These are phyloP conservation scores for Globisporangium sylvaticum DNA, from an alignment of 352 stramenopile genomes.

Conservation along the genomic window DNA sequence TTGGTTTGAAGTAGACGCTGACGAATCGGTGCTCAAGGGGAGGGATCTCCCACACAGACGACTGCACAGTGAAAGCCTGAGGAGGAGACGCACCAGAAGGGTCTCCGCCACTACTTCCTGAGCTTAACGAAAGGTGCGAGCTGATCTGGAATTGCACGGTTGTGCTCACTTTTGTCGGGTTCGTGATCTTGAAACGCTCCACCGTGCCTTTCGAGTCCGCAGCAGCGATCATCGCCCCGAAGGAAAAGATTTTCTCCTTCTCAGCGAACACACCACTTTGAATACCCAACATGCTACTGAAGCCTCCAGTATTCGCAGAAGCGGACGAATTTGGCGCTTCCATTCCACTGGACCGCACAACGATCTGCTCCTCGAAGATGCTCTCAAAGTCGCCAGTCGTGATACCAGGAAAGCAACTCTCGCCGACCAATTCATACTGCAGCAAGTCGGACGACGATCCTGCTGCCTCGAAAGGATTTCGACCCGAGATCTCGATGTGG, in stretches of 20 bases:
- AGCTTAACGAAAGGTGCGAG: not conserved
- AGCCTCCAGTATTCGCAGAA: not conserved
- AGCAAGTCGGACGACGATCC: constrained; percentile 26
- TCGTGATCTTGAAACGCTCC: constrained; percentile 94
- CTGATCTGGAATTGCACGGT: constrained; percentile 82
- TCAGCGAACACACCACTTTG: constrained; percentile 81
- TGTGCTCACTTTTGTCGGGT: constrained; percentile 93
- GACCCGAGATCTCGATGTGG: constrained; percentile 71
- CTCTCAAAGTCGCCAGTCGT: constrained; percentile 79
- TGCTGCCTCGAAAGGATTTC: constrained; percentile 39
- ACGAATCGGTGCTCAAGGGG: constrained; percentile 93
- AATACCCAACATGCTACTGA: constrained; percentile 21
- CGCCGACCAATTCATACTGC: constrained; percentile 87
- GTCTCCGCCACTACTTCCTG: not conserved
- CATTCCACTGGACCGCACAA: constrained; percentile 75
- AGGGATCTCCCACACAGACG: constrained; percentile 90
- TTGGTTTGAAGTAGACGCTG: constrained; percentile 91
- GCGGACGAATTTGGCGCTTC: constrained; percentile 13
- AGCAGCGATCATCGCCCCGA: constrained; percentile 76
- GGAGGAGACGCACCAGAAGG: not conserved
- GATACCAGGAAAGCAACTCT: constrained; percentile 93
- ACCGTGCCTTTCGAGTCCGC: constrained; percentile 68
- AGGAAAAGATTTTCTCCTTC: constrained; percentile 85
- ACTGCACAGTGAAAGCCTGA: constrained; percentile 87
- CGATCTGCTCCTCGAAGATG: constrained; percentile 95